These are phyloP conservation scores for Arthrobotrys conoides DNA, from an alignment of 2,329 filamentous ascomycete species.

Conservation along the genomic window DNA sequence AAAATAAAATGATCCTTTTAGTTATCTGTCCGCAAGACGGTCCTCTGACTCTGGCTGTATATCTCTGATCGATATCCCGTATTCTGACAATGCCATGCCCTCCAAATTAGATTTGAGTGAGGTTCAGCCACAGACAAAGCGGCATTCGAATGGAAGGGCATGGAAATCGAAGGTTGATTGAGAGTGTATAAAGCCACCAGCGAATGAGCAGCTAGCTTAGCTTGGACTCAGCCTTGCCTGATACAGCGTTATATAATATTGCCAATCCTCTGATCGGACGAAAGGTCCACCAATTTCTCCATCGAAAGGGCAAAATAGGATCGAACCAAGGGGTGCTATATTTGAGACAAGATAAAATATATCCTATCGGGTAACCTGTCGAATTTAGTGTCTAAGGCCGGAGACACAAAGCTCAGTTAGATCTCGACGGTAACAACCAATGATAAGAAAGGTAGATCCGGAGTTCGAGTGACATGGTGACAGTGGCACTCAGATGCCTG, in stretches of 20 bases:
- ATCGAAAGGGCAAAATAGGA: neutral
- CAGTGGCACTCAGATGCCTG: too few relatives aligned
- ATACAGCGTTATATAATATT: slow-evolving; percentile 22
- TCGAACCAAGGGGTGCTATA: neutral
- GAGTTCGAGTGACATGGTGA: too few relatives aligned
- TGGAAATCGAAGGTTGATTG: slow-evolving; percentile 29
- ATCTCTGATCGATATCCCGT: neutral
- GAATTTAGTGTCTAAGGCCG: slow-evolving; percentile 2
- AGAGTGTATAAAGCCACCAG: slow-evolving; percentile 16
- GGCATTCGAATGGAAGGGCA: slow-evolving; percentile 32
- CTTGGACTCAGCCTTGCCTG: slow-evolving; percentile 18
- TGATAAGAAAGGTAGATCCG: neutral
- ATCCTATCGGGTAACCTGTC: slow-evolving; percentile 20
- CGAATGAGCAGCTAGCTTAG: slow-evolving; percentile 37
- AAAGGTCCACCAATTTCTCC: slow-evolving; percentile 1
- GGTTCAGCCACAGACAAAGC: slow-evolving; percentile 20
- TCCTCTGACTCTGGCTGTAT: neutral
- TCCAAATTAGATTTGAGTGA: slow-evolving; percentile 17
- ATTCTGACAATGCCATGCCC: neutral
- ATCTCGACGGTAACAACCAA: neutral
- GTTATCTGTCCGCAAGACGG: neutral
- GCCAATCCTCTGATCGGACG: slow-evolving; percentile 23
- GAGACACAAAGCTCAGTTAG: slow-evolving; percentile 6
- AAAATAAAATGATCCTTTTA: neutral
- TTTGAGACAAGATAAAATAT: neutral